Evolutionary conservation across 1,284 basidiomycete species (phyloP).

Genomic region (Coniferiporia weirii): DNA sequence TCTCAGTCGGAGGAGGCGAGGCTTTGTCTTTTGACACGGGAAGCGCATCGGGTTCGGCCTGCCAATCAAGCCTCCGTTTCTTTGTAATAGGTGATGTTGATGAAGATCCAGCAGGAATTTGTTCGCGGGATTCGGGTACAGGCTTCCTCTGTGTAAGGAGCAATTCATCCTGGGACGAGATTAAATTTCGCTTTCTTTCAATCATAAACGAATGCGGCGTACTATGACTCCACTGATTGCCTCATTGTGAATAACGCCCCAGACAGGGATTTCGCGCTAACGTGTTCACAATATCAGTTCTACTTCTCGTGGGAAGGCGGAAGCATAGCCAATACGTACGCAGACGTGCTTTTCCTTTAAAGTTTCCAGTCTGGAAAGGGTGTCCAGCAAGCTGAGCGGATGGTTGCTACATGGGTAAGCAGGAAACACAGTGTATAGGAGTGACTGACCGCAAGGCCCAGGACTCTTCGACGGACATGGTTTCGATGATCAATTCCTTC

Average conservation of each 20-base stretch:
- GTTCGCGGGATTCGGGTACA: too few relatives aligned
- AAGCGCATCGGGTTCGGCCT: neutral
- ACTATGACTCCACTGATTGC: slow-evolving; percentile 65
- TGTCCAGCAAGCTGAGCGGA: slow-evolving; percentile 50
- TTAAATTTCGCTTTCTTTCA: neutral
- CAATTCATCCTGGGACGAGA: slow-evolving; percentile 4
- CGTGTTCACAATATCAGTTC: neutral
- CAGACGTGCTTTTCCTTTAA: slow-evolving; percentile 43
- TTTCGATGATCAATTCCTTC: slow-evolving; percentile 47
- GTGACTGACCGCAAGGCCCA: slow-evolving; percentile 61
- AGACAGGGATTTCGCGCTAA: slow-evolving; percentile 71
- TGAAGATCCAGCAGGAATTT: neutral
- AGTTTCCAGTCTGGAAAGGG: slow-evolving; percentile 51
- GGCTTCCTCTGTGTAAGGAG: neutral
- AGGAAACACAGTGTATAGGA: neutral
- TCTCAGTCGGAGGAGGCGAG: neutral
- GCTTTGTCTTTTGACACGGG: neutral
- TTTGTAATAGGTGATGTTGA: neutral
- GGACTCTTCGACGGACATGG: slow-evolving; percentile 55
- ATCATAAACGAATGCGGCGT: slow-evolving; percentile 20
- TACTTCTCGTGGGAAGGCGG: neutral
- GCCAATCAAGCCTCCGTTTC: neutral
- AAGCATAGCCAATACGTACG: slow-evolving; percentile 28
- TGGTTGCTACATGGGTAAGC: neutral
- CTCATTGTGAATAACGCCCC: slow-evolving; percentile 55